These are phyloP conservation scores for Adansonia digitata DNA, from an alignment of 345 rosid genomes.

Conservation along the genomic window DNA sequence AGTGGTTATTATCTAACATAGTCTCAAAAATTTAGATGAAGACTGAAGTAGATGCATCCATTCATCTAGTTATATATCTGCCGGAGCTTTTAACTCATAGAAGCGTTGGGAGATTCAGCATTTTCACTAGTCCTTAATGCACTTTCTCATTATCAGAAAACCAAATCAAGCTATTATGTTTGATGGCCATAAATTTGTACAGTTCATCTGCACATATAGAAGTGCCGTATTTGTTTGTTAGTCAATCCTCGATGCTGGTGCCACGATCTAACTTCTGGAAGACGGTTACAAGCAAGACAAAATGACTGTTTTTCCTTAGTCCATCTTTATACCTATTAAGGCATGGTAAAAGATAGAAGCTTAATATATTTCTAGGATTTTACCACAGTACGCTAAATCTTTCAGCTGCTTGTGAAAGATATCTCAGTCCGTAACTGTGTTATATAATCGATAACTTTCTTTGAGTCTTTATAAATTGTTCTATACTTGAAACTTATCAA, in stretches of 20 bases:
- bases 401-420: conserved; percentile 8
- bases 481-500: no score
- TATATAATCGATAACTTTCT: background rate
- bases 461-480: background rate
- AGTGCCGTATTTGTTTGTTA: background rate
- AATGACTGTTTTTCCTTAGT: conserved; percentile 8
- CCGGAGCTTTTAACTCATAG: conserved; percentile 10
- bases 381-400: conserved; percentile 2
- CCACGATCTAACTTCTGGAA: conserved; percentile 1
- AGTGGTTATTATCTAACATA: conserved; percentile 55
- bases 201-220: conserved; percentile 17
- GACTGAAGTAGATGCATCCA: background rate
- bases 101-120: conserved; percentile 15
- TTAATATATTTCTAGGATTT: background rate
- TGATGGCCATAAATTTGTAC: conserved; percentile 20
- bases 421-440: background rate
- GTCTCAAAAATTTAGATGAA: no score
- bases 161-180: conserved; percentile 16
- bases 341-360: background rate
- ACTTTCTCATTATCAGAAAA: conserved; percentile 20
- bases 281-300: background rate
- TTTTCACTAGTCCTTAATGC: conserved; percentile 1
- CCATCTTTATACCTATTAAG: background rate
- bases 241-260: background rate
- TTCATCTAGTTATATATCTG: conserved; percentile 7